A percentile compares a stretch with the other conserved stretches of the same genome.
Evolutionary conservation across 2,329 filamentous ascomycete species (phyloP).

Genomic region (Aspergillus quadrilineatus): DNA sequence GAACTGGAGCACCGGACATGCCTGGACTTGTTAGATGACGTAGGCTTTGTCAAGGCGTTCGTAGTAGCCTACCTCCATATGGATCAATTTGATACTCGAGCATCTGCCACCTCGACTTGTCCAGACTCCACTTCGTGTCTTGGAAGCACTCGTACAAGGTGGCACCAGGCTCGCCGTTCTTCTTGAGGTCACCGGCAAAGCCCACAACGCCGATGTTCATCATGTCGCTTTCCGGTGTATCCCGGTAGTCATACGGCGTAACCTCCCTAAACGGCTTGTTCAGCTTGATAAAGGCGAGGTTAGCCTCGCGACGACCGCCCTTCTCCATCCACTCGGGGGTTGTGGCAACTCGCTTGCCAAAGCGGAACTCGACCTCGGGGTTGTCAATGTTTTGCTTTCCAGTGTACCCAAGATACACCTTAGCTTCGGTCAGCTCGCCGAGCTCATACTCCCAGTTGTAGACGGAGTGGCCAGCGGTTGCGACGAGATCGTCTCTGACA

Average conservation of each 20-base stretch:
- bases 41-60: not conserved
- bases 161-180: not conserved
- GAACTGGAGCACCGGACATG: not conserved
- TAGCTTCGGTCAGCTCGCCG: not conserved
- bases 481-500: not conserved
- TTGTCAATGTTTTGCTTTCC: slow-evolving; percentile 1
- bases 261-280: not conserved
- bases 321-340: slow-evolving; percentile 1
- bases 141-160: slow-evolving; percentile 1
- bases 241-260: not conserved
- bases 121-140: not conserved
- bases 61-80: not conserved
- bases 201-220: not conserved
- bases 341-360: not conserved
- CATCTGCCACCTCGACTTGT: not conserved
- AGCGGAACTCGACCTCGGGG: slow-evolving; percentile 1
- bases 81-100: slow-evolving; percentile 3
- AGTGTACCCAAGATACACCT: slow-evolving; percentile 4
- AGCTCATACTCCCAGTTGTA: slow-evolving; percentile 1
- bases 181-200: not conserved
- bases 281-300: slow-evolving; percentile 4
- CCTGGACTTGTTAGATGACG: not conserved
- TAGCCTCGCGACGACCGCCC: not conserved
- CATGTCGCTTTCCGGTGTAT: not conserved
- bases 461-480: slow-evolving; percentile 1